Evolutionary conservation across 805 yeast species (phyloP), one percentile per base, ranked within the genome.

Genomic region (Starmera dryadoides): DNA sequence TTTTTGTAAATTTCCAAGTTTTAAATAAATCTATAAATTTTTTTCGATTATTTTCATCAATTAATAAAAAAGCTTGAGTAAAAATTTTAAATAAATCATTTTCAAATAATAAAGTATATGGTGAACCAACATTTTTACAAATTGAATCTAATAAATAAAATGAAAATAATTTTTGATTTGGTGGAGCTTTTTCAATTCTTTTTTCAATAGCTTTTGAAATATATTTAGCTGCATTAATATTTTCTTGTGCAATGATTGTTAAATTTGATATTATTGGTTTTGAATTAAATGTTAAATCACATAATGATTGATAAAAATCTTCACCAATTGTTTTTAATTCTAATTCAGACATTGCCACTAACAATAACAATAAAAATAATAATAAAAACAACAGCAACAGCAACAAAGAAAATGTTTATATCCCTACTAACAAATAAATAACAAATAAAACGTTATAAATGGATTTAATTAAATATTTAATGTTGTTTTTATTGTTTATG

Each of bases 131-230:
- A 52, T 81, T 86, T 60, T 93, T 93, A 63, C 91, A 84, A 35
- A 93, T 84, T 15, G 97, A 88, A 59, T 93, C 98, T 40, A 93
- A 62, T 34, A 91, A 69, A 56, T 91, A 93, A 43, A 93, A 69
- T 4, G 93, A 79, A 50, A 76, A 93, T 35, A 93, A 69, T 60
- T 93, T 93, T 47, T 86, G 89, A 11, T 75, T 72, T 2, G 97
- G 97, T 3, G 85, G 74, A 52, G 93, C 79, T 58, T 76, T 81
- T 47, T 73, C 71, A 36, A 91, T 79, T 58, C 96, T 75, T 38
- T 69, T 70, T 48, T 81, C 86, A 39, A 93, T 75, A 14, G 88
- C 86, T 39, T 75, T 75, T 15, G 85, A 76, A 33, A 93, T 85
- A 36, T 81, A 85, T 38, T 77, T 75, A 8, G 97, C 96, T 39